phyloP scores from a whole-genome alignment of 768 basidiomycete genomes.

The Podaxis sp. region DNA sequence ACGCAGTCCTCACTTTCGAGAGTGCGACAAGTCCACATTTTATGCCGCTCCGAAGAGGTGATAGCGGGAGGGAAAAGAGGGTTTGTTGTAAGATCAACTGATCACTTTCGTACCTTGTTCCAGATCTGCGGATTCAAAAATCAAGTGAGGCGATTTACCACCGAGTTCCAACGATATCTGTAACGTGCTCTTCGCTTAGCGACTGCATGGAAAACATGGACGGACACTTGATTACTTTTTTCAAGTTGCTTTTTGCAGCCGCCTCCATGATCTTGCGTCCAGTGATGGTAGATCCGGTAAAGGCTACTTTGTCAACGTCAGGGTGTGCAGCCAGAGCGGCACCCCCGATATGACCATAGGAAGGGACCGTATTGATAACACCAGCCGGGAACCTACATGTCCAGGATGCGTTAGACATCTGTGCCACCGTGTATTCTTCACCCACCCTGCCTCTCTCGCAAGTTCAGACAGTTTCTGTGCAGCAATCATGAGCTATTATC shows the following conservation, averaged over 20 bases:
- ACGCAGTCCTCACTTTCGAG: not conserved
- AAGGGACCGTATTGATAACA: constrained; percentile 86
- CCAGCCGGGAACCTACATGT: constrained; percentile 78
- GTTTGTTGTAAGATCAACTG: not conserved
- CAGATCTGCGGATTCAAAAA: constrained; percentile 90
- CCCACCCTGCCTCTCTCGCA: constrained; percentile 79
- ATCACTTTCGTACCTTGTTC: constrained; percentile 63
- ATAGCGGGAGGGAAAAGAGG: not conserved
- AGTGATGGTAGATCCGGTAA: constrained; percentile 89
- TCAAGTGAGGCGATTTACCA: constrained; percentile 86
- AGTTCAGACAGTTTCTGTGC: constrained; percentile 78
- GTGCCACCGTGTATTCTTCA: constrained; percentile 10
- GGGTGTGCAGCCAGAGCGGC: constrained; percentile 79
- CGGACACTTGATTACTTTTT: constrained; percentile 56
- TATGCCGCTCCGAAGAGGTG: constrained; percentile 1
- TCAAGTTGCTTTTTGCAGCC: constrained; percentile 90
- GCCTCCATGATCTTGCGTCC: constrained; percentile 91
- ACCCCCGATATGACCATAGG: constrained; percentile 79
- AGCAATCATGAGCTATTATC: constrained; percentile 9
- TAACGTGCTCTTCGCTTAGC: constrained; percentile 15
- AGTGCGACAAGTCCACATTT: not conserved
- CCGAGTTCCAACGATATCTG: constrained; percentile 91
- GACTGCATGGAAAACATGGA: not conserved
- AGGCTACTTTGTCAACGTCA: constrained; percentile 92
- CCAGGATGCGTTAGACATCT: constrained; percentile 3